A percentile compares a stretch with the other conserved stretches of the same genome.
Conservation (phyloP, 1,139 yeast species). For the Scheffersomyces quercinus region DNA sequence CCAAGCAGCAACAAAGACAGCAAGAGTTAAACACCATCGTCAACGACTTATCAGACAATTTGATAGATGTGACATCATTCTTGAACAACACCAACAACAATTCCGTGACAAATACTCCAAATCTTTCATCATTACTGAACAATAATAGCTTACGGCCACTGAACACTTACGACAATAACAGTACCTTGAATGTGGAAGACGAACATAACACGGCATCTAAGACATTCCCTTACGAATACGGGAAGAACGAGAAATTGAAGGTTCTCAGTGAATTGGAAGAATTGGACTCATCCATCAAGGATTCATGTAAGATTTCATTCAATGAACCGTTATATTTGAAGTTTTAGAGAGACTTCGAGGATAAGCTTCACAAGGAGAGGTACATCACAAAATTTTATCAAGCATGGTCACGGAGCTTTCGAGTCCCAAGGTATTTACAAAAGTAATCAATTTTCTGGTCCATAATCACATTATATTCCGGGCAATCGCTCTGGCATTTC, state of each 20-base stretch:
- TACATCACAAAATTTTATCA: too few species aligned
- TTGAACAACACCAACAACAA: slow-evolving; percentile 19
- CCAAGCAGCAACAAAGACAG: slow-evolving; percentile 46
- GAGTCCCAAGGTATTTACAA: too few species aligned
- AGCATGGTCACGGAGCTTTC: too few species aligned
- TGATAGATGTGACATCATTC: slow-evolving; percentile 47
- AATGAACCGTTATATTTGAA: slow-evolving; percentile 32
- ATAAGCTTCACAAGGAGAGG: too few species aligned
- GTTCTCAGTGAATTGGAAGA: slow-evolving; percentile 21
- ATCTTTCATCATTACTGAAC: slow-evolving; percentile 2
- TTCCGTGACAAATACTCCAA: background rate
- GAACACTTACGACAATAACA: slow-evolving; percentile 8
- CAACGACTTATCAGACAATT: slow-evolving; percentile 43
- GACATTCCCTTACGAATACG: slow-evolving; percentile 12
- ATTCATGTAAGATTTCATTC: slow-evolving; percentile 22
- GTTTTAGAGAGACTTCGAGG: slow-evolving; percentile 14
- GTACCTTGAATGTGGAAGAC: slow-evolving; percentile 3
- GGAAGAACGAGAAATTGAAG: slow-evolving; percentile 17
- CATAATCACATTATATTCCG: too few species aligned
- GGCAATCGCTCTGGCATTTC: too few species aligned
- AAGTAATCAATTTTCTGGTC: too few species aligned
- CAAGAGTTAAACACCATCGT: slow-evolving; percentile 44
- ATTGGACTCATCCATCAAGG: slow-evolving; percentile 21
- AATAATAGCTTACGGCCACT: slow-evolving; percentile 9
- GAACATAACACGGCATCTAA: slow-evolving; percentile 3